Conservation (phyloP, 331 rosid genomes). For the Telfairia occidentalis region DNA sequence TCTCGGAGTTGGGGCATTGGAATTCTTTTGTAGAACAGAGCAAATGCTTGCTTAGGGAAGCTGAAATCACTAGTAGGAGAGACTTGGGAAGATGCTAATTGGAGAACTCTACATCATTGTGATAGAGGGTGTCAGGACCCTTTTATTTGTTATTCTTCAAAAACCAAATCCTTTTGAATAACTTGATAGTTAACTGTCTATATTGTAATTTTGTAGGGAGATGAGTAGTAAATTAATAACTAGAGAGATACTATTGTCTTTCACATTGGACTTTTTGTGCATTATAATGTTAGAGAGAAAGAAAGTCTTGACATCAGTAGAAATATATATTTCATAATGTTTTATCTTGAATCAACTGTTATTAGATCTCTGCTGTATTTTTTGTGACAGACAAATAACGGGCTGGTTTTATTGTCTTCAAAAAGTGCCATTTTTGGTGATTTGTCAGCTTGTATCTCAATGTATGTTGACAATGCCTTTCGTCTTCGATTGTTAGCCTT, state of each 20-base stretch:
- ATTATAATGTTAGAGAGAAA: conserved; percentile 2
- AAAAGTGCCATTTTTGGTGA: background rate
- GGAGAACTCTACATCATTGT: background rate
- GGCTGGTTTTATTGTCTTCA: background rate
- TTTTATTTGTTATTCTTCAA: conserved; percentile 22
- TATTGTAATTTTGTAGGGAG: conserved; percentile 15
- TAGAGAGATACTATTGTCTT: conserved; percentile 1
- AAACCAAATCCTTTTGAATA: conserved; percentile 2
- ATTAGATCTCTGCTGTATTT: background rate
- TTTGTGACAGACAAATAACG: background rate
- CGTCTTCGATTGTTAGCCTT: no score
- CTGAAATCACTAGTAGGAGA: conserved; percentile 8
- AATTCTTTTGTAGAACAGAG: background rate
- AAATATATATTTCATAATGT: conserved; percentile 1
- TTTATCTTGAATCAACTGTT: background rate
- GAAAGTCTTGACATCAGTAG: background rate
- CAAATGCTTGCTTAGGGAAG: conserved; percentile 5
- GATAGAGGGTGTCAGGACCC: conserved; percentile 19
- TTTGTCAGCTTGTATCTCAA: no score
- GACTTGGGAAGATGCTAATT: conserved; percentile 2
- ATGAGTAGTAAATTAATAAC: conserved; percentile 1
- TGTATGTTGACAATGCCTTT: no score
- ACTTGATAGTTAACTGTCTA: conserved; percentile 9
- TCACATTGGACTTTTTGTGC: conserved; percentile 9
- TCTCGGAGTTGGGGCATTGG: background rate